These are phyloP conservation scores for Sporothrix brasiliensis DNA, from an alignment of 2,329 filamentous ascomycete species.

Conservation along the genomic window DNA sequence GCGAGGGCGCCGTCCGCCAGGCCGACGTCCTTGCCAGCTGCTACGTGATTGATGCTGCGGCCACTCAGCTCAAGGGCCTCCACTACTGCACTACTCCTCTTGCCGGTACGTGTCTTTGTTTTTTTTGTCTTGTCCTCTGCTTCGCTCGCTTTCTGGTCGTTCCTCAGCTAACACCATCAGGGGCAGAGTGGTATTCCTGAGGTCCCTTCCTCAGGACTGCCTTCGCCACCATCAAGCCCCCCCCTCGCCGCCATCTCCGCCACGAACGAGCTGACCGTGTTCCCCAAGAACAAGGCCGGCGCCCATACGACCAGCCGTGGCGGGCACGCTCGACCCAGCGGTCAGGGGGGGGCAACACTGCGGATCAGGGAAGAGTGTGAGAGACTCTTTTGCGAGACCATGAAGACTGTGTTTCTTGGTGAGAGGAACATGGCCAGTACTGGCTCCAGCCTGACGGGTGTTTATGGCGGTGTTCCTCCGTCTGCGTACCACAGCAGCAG, in stretches of 20 bases:
- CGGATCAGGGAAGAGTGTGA: slow-evolving; percentile 99
- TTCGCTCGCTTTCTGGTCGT: background rate
- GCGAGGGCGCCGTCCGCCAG: slow-evolving; percentile 64
- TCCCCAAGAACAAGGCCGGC: slow-evolving; percentile 53
- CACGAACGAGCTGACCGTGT: slow-evolving; percentile 67
- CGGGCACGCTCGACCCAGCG: slow-evolving; percentile 27
- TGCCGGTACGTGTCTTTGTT: slow-evolving; percentile 60
- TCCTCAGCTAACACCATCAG: slow-evolving; percentile 45
- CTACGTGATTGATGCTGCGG: slow-evolving; percentile 74
- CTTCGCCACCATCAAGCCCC: slow-evolving; percentile 85
- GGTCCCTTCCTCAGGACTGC: slow-evolving; percentile 81
- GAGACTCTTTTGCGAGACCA: slow-evolving; percentile 98
- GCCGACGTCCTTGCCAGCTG: slow-evolving; percentile 86
- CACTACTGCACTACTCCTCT: slow-evolving; percentile 95
- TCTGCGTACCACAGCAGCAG: no score
- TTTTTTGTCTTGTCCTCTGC: background rate
- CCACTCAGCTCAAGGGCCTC: slow-evolving; percentile 75
- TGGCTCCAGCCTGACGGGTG: slow-evolving; percentile 87
- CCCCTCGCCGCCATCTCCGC: slow-evolving; percentile 76
- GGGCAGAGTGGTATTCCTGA: slow-evolving; percentile 95
- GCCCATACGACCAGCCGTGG: slow-evolving; percentile 36
- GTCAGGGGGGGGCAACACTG: slow-evolving; percentile 87
- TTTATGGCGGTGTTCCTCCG: slow-evolving; percentile 45
- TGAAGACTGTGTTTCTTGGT: slow-evolving; percentile 93
- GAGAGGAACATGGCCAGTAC: slow-evolving; percentile 77